Evolutionary conservation across 306 rosid species (phyloP), one percentile per base, ranked within the genome.

Genomic region (cucumber (Cucumis sativus)): DNA sequence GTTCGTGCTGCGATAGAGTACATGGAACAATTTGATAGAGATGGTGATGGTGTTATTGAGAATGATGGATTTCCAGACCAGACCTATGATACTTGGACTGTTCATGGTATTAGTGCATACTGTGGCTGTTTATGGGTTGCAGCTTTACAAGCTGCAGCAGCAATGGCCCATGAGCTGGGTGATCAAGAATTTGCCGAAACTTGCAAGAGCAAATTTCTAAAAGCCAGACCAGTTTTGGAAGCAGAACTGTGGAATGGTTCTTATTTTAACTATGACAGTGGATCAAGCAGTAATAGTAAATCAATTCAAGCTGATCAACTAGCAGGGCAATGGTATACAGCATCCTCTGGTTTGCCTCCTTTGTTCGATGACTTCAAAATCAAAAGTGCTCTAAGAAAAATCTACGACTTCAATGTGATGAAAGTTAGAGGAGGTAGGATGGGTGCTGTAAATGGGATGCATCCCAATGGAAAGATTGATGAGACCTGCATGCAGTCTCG

Each of bases 381-480:
- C 80, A 86, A 66, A 86, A 92, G 96, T 87, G 63, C 97, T 61
- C 95, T 95, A 14, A 87, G 81, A 77, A 92, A 90, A 81, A 89
- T 95, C 75, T 95, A 64, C 66, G 97, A 95, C 80, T 95, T 89
- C 88, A 95, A 95, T 69, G 97, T 95, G 65, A 92, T 95, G 99
- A 95, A 89, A 83, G 76, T 92, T 66, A 90, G 81, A 84, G 99
- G 99, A 51, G 99, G 99, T 37, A 87, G 86, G 67, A 92, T 92
- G 97, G 99, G 99, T 64, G 99, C 99, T 66, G 97, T 95, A 55
- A 95, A 95, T 80, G 99, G 99, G 30, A 95, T 95, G 99, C 93
- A 90, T 76, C 97, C 99, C 18, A 87, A 77, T 64, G 99, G 97
- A 51, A 90, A 82, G 88, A 97, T 95, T 79, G 99, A 95, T 56